Evolutionary conservation across 1,139 yeast species (phyloP), one percentile per base, ranked within the genome.

Genomic region (Pichia norvegensis): DNA sequence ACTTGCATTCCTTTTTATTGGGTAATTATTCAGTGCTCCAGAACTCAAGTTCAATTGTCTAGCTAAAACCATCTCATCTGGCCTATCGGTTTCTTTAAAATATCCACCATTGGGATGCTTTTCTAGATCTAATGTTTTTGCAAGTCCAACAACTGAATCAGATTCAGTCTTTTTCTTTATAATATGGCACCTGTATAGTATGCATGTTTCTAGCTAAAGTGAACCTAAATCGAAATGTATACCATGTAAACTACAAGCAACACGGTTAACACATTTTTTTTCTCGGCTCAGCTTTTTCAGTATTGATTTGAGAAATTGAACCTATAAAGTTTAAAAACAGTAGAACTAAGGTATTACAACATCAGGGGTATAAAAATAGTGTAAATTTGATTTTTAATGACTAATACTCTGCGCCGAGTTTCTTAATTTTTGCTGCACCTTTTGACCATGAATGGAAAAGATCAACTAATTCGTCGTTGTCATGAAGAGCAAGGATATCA

Each of bases 401-500:
- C 19, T 22, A 17, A 5, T n/a, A 19, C 76, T 36, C n/a, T 14
- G 31, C 14, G 13, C 39, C 76, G 21, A 73, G 63, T 58, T 73
- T 78, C 51, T 67, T 69, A n/a, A 78, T 79, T 47, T 70, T 69
- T 43, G 80, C 65, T 41, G 66, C 68, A 54, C 74, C 73, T 5
- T 72, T 74, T n/a, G 85, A 85, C 94, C 94, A 85, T 25, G 66
- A 63, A 45, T 65, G 68, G 60, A 85, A 67, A 49, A 64, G 65
- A 4, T 66, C 66, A 31, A 73, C 68, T 50, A 86, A 69, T 45
- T 65, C 67, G 38, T 80, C 81, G 3, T 70, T 67, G 23, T 69
- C 69, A 57, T 86, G 92, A 51, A 85, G 67, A 39, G 67, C 72
- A 33, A 66, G 69, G 60, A 92, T 78, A 52, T 87, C 97, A 63